These are phyloP conservation scores for Physcomitrium patens DNA, from an alignment of 225 moss, liverwort and hornwort genomes.

Conservation along the genomic window DNA sequence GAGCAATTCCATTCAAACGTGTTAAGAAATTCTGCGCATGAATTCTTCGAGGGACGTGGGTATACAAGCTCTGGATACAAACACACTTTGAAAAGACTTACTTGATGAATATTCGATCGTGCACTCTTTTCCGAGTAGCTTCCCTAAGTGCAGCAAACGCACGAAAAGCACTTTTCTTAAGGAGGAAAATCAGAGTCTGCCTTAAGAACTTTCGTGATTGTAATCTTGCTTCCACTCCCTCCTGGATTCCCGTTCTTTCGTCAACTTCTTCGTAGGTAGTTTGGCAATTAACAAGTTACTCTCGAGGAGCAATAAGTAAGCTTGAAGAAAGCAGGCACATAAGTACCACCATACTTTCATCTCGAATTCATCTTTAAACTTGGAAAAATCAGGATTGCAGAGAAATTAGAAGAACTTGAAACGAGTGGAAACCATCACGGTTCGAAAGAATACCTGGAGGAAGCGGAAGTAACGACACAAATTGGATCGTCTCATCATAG, in stretches of 20 bases:
- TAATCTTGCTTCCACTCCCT: slow-evolving; percentile 42
- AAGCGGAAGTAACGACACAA: slow-evolving; percentile 56
- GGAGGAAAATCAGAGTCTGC: slow-evolving; percentile 46
- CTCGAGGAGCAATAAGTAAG: neutral
- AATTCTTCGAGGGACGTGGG: too few relatives aligned
- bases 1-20: neutral
- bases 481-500: slow-evolving; percentile 63
- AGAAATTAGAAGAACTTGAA: neutral
- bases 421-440: neutral
- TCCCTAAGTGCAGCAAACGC: slow-evolving; percentile 44
- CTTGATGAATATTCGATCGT: slow-evolving; percentile 45
- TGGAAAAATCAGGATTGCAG: too few relatives aligned
- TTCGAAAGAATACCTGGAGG: slow-evolving; percentile 54
- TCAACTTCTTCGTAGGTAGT: slow-evolving; percentile 25
- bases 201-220: slow-evolving; percentile 38
- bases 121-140: slow-evolving; percentile 26
- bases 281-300: neutral
- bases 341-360: neutral
- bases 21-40: too few relatives aligned
- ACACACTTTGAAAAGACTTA: slow-evolving; percentile 27
- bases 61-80: neutral
- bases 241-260: slow-evolving; percentile 37
- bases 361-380: too few relatives aligned
- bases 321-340: neutral
- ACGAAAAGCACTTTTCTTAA: slow-evolving; percentile 57